Conservation (phyloP, 192 early-diverging fungal genomes). For the Linderina pennispora region DNA sequence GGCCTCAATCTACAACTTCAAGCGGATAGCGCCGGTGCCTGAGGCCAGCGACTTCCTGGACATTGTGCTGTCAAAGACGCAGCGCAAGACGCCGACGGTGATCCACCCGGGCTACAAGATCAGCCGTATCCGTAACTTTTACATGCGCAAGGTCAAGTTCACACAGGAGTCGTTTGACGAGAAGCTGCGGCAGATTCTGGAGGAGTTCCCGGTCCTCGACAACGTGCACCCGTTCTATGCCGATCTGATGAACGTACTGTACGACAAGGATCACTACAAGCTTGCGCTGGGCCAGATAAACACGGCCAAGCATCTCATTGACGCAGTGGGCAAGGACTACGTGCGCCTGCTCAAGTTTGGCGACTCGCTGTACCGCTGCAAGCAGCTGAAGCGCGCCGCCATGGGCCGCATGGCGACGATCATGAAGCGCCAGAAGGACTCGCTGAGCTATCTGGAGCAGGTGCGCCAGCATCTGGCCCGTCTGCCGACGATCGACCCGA, state of each 20-base stretch:
- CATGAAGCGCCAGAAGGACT: conserved; percentile 99
- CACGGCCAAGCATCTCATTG: conserved; percentile 95
- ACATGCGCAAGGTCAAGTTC: conserved; percentile 99
- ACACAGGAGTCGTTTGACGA: conserved; percentile 97
- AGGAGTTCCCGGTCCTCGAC: conserved; percentile 98
- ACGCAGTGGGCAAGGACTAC: conserved; percentile 97
- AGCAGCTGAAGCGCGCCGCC: conserved; percentile 97
- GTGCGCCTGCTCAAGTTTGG: conserved; percentile 96
- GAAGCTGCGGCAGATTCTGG: conserved; percentile 86
- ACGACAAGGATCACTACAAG: conserved; percentile 99
- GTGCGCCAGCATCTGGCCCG: conserved; percentile 99
- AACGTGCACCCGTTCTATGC: conserved; percentile 99
- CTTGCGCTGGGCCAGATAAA: conserved; percentile 97
- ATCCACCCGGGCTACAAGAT: conserved; percentile 98
- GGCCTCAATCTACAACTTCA: conserved; percentile 93
- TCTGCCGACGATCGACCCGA: conserved; percentile 98
- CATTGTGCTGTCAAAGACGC: conserved; percentile 96
- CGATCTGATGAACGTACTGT: conserved; percentile 99
- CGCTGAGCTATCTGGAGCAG: conserved; percentile 94
- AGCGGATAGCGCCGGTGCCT: conserved; percentile 93
- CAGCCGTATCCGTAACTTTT: conserved; percentile 94
- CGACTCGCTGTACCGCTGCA: conserved; percentile 98
- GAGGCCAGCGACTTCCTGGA: conserved; percentile 91
- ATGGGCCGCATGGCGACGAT: conserved; percentile 99
- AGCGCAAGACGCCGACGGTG: conserved; percentile 95